A percentile compares a stretch with the other conserved stretches of the same genome.
phyloP scores from a whole-genome alignment of 1,139 yeast genomes.

The Magnusiomyces magnusii region DNA sequence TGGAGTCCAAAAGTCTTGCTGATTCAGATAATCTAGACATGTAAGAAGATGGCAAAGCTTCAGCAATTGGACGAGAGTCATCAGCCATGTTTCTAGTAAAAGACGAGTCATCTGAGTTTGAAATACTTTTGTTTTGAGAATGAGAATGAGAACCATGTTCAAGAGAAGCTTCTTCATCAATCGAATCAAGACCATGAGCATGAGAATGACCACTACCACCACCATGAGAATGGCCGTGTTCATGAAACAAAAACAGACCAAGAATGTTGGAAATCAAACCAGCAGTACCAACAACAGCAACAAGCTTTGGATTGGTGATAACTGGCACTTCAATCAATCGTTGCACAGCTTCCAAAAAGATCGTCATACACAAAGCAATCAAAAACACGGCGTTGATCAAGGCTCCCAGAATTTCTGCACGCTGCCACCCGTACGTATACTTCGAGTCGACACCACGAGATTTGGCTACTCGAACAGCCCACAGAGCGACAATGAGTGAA shows the following conservation, averaged over 20 bases:
- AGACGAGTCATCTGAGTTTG: slow-evolving; percentile 1
- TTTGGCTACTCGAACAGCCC: slow-evolving; percentile 93
- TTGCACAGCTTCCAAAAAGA: slow-evolving; percentile 87
- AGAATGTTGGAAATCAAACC: slow-evolving; percentile 77
- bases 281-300: slow-evolving; percentile 70
- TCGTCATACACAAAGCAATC: slow-evolving; percentile 86
- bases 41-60: slow-evolving; percentile 12
- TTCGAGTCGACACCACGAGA: slow-evolving; percentile 75
- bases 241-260: slow-evolving; percentile 85
- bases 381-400: slow-evolving; percentile 87
- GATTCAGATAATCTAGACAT: slow-evolving; percentile 9
- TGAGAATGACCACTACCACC: slow-evolving; percentile 37
- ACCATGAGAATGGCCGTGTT: slow-evolving; percentile 65
- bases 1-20: slow-evolving; percentile 16
- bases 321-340: slow-evolving; percentile 75
- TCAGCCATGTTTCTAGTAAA: slow-evolving; percentile 7
- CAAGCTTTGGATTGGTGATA: slow-evolving; percentile 71
- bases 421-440: slow-evolving; percentile 93
- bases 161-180: slow-evolving; percentile 14
- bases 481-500: slow-evolving; percentile 79
- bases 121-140: slow-evolving; percentile 12
- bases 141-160: slow-evolving; percentile 14
- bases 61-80: slow-evolving; percentile 14
- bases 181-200: slow-evolving; percentile 25
- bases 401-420: slow-evolving; percentile 97